Base-by-base conservation (phyloP, 2,329 filamentous ascomycete species). In the Zalaria obscura region DNA sequence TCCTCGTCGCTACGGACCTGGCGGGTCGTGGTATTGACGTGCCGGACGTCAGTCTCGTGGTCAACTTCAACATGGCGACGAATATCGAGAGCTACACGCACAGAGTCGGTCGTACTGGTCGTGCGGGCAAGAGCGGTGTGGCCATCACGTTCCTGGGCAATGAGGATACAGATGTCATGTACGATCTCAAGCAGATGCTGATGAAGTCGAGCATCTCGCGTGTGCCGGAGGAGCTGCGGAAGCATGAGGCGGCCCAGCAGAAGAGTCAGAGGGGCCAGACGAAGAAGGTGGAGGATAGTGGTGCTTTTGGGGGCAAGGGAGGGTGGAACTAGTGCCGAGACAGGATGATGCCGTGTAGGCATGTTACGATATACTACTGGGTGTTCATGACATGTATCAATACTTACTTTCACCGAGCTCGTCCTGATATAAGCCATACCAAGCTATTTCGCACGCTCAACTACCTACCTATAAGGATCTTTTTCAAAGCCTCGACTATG, bases 31-130 rank as follows among this genome's bases (percentile, higher is more conserved):
- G 91, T 85, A 95, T 98, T 60, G 91, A 98, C 63, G 88, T 98
- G 3, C 79, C 83, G 0, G 91, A 96, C 56, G 91, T 98, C 34
- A 84, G 77, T 47, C 73, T 98, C 45, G 91, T 98, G 43, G 74
- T 98, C 59, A 98, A 98, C 68, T 98, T 96, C 75, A 98, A 96
- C 70, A 96, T 98, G 91, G 83, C 91, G 0, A 78, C 68, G 8
- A 86, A 72, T 51, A 96, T 98, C 51, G 91, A 98, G 66, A 82
- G 77, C 56, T 98, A 98, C 61, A 96, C 89, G 2, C 91, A 98
- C 70, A 80, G 91, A 67, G 83, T 98, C 55, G 91, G 91, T 62
- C 82, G 91, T 67, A 98, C 91, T 1, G 91, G 91, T 71, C 83
- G 91, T 78, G 91, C 91, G 2, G 91, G 91, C 47, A 96, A 96